A percentile compares a stretch with the other conserved stretches of the same genome.
Evolutionary conservation across 2,329 filamentous ascomycete genomes (phyloP).

Genomic region (Colletotrichum lini): DNA sequence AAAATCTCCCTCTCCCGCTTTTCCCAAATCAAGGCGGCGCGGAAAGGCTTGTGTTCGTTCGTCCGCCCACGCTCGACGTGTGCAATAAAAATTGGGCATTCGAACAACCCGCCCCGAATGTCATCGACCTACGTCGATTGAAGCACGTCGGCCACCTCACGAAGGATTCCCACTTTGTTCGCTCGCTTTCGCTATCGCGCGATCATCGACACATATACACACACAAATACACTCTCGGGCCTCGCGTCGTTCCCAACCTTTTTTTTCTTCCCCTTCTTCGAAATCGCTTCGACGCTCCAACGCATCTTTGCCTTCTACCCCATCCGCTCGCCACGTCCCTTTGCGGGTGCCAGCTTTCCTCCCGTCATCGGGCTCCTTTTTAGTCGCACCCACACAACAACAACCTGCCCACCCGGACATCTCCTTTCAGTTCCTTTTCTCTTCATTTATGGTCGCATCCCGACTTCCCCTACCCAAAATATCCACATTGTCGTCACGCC

Average conservation of each 20-base stretch:
- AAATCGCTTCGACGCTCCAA: slow-evolving; percentile 22
- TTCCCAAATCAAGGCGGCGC: slow-evolving; percentile 32
- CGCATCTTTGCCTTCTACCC: slow-evolving; percentile 29
- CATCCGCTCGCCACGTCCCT: slow-evolving; percentile 29
- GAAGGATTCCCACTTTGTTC: slow-evolving; percentile 24
- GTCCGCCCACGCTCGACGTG: slow-evolving; percentile 36
- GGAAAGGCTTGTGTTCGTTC: slow-evolving; percentile 40
- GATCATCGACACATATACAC: slow-evolving; percentile 22
- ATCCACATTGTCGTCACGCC: slow-evolving; percentile 34
- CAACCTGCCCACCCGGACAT: slow-evolving; percentile 32
- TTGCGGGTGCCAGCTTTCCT: slow-evolving; percentile 29
- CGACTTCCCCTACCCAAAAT: slow-evolving; percentile 32
- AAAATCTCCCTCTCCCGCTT: slow-evolving; percentile 29
- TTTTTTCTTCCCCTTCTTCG: slow-evolving; percentile 2
- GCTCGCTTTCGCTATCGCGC: slow-evolving; percentile 38
- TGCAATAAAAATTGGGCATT: slow-evolving; percentile 37
- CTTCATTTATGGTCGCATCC: slow-evolving; percentile 40
- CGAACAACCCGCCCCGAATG: slow-evolving; percentile 21
- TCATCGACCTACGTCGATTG: slow-evolving; percentile 27
- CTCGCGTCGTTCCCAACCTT: slow-evolving; percentile 22
- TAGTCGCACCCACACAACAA: slow-evolving; percentile 41
- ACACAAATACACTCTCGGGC: neutral
- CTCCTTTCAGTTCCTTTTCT: slow-evolving; percentile 27
- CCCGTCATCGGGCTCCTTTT: slow-evolving; percentile 37
- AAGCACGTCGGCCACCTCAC: slow-evolving; percentile 31